Evolutionary conservation across 2,329 filamentous ascomycete genomes (phyloP).

Genomic region (Apiospora koreana): DNA sequence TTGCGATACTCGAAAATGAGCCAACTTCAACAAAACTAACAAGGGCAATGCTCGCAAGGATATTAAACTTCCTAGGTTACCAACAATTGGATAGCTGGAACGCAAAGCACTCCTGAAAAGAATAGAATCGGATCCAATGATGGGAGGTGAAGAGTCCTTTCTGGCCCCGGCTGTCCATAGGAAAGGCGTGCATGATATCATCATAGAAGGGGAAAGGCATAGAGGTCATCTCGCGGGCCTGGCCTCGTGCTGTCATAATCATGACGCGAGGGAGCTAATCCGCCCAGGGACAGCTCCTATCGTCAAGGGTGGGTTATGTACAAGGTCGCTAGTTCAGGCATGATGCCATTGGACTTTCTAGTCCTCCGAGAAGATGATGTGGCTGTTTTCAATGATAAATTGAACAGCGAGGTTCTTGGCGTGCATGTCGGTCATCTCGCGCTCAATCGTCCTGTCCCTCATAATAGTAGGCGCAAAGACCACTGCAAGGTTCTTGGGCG

Average conservation of each 20-base stretch:
- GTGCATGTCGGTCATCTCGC: slow-evolving; percentile 96
- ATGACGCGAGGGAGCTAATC: not conserved
- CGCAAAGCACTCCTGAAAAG: slow-evolving; percentile 23
- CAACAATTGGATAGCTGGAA: slow-evolving; percentile 20
- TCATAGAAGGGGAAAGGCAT: not conserved
- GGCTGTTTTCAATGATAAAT: slow-evolving; percentile 88
- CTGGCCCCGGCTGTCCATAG: not conserved
- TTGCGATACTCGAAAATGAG: not conserved
- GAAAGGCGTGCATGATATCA: not conserved
- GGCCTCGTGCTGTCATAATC: slow-evolving; percentile 4
- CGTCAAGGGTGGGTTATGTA: not conserved
- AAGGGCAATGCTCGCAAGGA: slow-evolving; percentile 30
- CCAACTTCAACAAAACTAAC: not conserved
- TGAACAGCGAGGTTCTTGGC: slow-evolving; percentile 90
- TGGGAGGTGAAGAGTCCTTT: not conserved
- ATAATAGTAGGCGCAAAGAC: slow-evolving; percentile 98
- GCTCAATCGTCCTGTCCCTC: slow-evolving; percentile 84
- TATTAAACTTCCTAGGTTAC: slow-evolving; percentile 30
- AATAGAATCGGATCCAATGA: slow-evolving; percentile 26
- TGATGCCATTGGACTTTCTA: not conserved
- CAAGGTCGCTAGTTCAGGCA: not conserved
- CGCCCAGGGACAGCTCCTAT: not conserved
- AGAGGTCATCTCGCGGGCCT: slow-evolving; percentile 6
- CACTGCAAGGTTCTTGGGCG: slow-evolving; percentile 90
- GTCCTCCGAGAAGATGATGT: slow-evolving; percentile 70